Percentiles rank a stretch among this genome's conserved stretches.
Evolutionary conservation across 1,284 basidiomycete species (phyloP).

Genomic region (Ustanciosporium gigantosporum): DNA sequence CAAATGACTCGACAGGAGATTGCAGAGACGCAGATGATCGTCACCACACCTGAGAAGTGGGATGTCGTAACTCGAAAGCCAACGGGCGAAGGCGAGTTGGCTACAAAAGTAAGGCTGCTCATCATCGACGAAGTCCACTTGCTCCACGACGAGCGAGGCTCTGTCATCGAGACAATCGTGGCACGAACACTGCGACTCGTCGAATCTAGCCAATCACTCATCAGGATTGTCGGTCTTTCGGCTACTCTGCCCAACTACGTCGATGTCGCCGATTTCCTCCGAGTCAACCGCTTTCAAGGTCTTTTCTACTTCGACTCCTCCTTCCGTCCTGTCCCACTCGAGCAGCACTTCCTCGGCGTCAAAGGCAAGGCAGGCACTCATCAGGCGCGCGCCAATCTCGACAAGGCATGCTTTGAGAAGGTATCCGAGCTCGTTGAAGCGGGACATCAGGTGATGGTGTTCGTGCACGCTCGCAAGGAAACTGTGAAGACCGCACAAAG

Average conservation of each 20-base stretch:
- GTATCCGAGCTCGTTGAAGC: conserved; percentile 56
- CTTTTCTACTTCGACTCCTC: conserved; percentile 98
- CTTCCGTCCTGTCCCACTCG: conserved; percentile 92
- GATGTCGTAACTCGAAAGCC: conserved; percentile 98
- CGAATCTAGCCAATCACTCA: conserved; percentile 93
- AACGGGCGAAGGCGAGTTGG: conserved; percentile 91
- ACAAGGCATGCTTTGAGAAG: conserved; percentile 87
- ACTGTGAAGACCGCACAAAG: conserved; percentile 89
- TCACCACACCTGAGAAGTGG: conserved; percentile 99
- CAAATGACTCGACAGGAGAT: conserved; percentile 94
- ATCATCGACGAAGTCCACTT: conserved; percentile 99
- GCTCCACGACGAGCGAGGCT: conserved; percentile 94
- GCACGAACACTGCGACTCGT: conserved; percentile 91
- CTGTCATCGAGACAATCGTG: conserved; percentile 98
- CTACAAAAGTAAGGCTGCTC: conserved; percentile 80
- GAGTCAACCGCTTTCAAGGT: conserved; percentile 86
- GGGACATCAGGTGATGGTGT: conserved; percentile 96
- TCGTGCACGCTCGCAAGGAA: conserved; percentile 97
- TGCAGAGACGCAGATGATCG: conserved; percentile 93
- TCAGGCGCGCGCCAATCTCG: conserved; percentile 81
- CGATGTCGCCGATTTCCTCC: conserved; percentile 93
- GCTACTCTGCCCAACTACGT: conserved; percentile 97
- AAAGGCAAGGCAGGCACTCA: conserved; percentile 83
- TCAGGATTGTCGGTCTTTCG: conserved; percentile 97
- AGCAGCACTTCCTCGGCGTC: conserved; percentile 96